Evolutionary conservation across 306 rosid genomes (phyloP), one percentile per base, ranked within the genome.

Genomic region (Prosopis cineraria): DNA sequence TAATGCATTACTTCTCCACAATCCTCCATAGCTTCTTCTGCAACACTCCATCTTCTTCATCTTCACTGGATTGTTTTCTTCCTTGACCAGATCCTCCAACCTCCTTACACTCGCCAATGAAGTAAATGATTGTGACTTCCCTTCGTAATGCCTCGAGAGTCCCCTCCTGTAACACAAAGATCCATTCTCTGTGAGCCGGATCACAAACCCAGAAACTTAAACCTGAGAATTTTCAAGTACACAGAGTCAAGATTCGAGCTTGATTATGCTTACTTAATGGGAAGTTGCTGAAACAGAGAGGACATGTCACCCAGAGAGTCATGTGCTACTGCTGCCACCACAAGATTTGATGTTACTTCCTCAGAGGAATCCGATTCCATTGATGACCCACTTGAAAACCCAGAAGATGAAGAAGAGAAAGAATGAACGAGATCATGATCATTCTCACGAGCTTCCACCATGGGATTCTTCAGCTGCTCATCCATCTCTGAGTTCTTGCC

Each of bases 141-240:
- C 88, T 3, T 85, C 27, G 74, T 85, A 85, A 75, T 85, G 76
- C 84, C 75, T 82, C 0, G 88, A 85, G 30, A 85, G 84, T 71
- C 86, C 88, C 77, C 84, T 85, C 84, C 88, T 85, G 43, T 6
- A 6, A 9, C 31, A 33, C 53, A 63, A 41, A 43, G 7, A 44
- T 31, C 43, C 68, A 72, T 33, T 29, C 14, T 36, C 45, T 41
- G 24, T 20, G 25, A 7, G 17, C 24, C 13, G 10, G 30, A 70
- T 5, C 10, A 19, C 7, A 39, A 72, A 48, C 34, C 76, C 76
- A 72, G 3, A 72, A 48, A 25, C 40, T 60, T 1, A 60, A 12
- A 25, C 5, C 0, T 1, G 10, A 56, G 31, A 56, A 24, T 4
- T 40, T 7, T 7, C 10, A 9, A 40, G 44, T 7, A 0, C 3